Base-by-base conservation (phyloP, 345 rosid genomes). In the Sisymbrium altissimum region DNA sequence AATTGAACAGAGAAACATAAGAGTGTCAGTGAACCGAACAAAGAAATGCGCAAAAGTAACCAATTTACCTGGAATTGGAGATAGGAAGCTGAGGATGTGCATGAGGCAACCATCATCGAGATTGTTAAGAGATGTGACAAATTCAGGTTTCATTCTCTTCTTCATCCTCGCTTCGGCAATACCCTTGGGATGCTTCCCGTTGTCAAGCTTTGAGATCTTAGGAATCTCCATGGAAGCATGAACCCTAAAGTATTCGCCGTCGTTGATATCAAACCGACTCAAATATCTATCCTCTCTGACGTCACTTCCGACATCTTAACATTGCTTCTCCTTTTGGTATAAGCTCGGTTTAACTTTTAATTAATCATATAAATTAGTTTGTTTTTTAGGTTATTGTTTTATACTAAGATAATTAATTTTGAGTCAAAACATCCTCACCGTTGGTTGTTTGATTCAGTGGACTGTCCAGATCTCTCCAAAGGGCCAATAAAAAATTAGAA, bases 31-130 rank as follows among this genome's bases (percentile, higher is more conserved):
- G 14, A 41, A 32, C 4, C 21, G 11, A 50, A 13, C 0, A 19
- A n/a, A 63, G 3, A 52, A 3, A 61, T 41, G 33, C 27, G 36
- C 0, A 27, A 4, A 18, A 43, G 60, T 30, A 66, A 29, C 21
- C 40, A 64, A 11, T 9, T 19, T 39, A 91, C 99, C 97, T 78
- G 97, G 99, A 81, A 88, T 83, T 33, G 98, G 98, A 57, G 96
- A 83, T 19, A 95, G 81, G 87, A 90, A 95, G 84, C 96, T 95
- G 85, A 95, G 85, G 79, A 95, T 87, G 80, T 88, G 99, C 99
- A 95, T 92, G 68, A 95, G 98, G 75, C 96, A 88, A 19, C 98
- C 99, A 84, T 95, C 99, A 73, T 95, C 99, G 15, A 95, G 93
- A 82, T 64, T 86, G 85, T 84, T 92, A 30, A 95, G 83, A 66